A percentile compares a stretch with the other conserved stretches of the same genome.
phyloP scores from a whole-genome alignment of 140 eudicot genomes.

The Anethum foeniculum region DNA sequence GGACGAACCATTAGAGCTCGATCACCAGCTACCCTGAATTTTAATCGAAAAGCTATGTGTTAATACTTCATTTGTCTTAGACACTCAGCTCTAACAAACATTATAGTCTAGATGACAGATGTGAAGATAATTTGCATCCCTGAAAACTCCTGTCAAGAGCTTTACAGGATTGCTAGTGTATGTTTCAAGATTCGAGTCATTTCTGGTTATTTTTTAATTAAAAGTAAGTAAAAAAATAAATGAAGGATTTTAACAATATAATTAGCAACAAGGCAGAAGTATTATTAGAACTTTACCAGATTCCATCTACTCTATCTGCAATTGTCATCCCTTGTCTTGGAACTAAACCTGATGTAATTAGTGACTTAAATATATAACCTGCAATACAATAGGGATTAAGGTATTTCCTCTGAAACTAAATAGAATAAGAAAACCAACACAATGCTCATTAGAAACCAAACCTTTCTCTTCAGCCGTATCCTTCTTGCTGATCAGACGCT shows the following conservation, averaged over 20 bases:
- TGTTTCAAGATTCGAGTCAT: neutral
- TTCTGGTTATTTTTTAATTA: neutral
- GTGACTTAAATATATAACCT: slow-evolving; percentile 90
- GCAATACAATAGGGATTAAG: slow-evolving; percentile 24
- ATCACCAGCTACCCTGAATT: slow-evolving; percentile 74
- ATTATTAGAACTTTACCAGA: slow-evolving; percentile 49
- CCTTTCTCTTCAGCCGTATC: slow-evolving; percentile 75
- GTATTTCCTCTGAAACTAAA: neutral
- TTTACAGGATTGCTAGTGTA: neutral
- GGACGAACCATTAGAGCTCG: slow-evolving; percentile 84
- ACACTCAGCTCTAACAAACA: neutral
- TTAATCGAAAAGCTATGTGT: neutral
- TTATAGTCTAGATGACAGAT: neutral
- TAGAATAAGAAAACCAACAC: slow-evolving; percentile 8
- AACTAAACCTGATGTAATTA: slow-evolving; percentile 70
- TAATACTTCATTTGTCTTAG: neutral
- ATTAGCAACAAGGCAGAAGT: neutral
- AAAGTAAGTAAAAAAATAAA: neutral
- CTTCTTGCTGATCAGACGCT: slow-evolving; percentile 42
- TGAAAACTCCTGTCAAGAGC: neutral
- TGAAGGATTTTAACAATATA: neutral
- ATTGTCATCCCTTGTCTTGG: slow-evolving; percentile 85
- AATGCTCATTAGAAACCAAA: slow-evolving; percentile 10
- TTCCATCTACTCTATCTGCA: slow-evolving; percentile 92
- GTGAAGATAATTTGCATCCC: neutral